Evolutionary conservation across 2,329 filamentous ascomycete species (phyloP).

Genomic region (Cryphonectria japonica): DNA sequence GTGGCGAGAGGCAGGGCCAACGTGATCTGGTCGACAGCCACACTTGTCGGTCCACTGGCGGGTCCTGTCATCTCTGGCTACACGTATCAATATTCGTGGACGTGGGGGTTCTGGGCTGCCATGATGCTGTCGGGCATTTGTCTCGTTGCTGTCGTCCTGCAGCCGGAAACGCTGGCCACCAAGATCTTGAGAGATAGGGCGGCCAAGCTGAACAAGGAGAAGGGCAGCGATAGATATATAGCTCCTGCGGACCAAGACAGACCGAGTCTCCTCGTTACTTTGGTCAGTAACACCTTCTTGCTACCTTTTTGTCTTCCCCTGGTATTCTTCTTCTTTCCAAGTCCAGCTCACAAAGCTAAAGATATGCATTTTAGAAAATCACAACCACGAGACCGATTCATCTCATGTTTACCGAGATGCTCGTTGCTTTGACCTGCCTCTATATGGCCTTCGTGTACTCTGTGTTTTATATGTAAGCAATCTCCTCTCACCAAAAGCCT

Average conservation of each 20-base stretch:
- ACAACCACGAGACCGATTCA: constrained; percentile 38
- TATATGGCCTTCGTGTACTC: constrained; percentile 41
- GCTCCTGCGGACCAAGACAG: constrained; percentile 32
- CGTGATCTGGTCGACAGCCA: constrained; percentile 34
- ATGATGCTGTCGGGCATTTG: constrained; percentile 32
- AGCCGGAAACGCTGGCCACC: constrained; percentile 36
- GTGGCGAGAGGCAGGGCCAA: constrained; percentile 33
- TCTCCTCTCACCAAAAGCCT: background rate
- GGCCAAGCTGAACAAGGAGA: constrained; percentile 33
- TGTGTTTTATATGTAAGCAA: constrained; percentile 38
- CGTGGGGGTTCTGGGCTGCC: constrained; percentile 35
- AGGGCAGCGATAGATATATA: constrained; percentile 28
- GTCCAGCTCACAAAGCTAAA: background rate
- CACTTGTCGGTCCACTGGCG: constrained; percentile 34
- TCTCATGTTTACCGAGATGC: constrained; percentile 38
- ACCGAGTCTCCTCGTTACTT: constrained; percentile 28
- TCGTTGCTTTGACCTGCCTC: constrained; percentile 37
- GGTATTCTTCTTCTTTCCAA: too few relatives aligned
- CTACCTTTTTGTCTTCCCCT: too few relatives aligned
- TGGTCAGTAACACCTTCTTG: constrained; percentile 29
- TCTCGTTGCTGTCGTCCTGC: constrained; percentile 23
- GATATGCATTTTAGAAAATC: constrained; percentile 30
- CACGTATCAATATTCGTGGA: constrained; percentile 31
- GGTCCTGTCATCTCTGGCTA: constrained; percentile 35
- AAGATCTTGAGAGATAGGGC: constrained; percentile 34